phyloP scores from a whole-genome alignment of 192 early-diverging fungal genomes.

The Backusella luteola region DNA sequence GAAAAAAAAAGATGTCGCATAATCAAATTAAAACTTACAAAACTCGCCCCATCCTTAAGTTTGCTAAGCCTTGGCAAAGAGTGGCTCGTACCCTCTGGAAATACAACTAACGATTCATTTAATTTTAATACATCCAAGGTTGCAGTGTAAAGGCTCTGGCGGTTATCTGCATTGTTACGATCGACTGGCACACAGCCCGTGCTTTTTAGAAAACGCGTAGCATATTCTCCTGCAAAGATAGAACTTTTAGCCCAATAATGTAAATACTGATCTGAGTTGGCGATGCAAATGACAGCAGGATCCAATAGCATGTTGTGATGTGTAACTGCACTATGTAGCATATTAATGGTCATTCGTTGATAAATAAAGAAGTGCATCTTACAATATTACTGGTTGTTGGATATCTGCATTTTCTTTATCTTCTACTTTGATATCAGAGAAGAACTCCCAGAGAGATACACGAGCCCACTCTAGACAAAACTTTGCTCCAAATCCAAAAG shows the following conservation, averaged over 20 bases:
- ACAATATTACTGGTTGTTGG: conserved; percentile 41
- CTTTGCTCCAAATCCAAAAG: conserved; percentile 39
- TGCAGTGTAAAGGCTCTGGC: conserved; percentile 28
- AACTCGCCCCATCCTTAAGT: conserved; percentile 47
- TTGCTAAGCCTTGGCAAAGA: conserved; percentile 35
- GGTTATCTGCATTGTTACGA: conserved; percentile 38
- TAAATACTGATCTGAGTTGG: conserved; percentile 40
- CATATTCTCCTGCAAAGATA: conserved; percentile 37
- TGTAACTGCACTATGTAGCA: conserved; percentile 25
- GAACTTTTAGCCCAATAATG: conserved; percentile 55
- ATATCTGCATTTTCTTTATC: conserved; percentile 35
- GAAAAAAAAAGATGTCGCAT: not conserved
- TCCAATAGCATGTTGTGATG: conserved; percentile 54
- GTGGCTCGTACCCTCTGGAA: conserved; percentile 49
- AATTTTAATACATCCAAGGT: conserved; percentile 41
- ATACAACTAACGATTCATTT: conserved; percentile 44
- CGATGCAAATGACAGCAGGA: conserved; percentile 36
- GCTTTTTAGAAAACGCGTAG: conserved; percentile 26
- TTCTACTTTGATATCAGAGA: conserved; percentile 34
- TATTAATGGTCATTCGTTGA: not conserved
- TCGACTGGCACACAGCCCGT: conserved; percentile 49
- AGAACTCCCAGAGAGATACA: conserved; percentile 37
- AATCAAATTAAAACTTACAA: conserved; percentile 27
- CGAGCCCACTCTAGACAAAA: conserved; percentile 27
- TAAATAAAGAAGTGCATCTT: conserved; percentile 12